Evolutionary conservation across 805 yeast genomes (phyloP), one percentile per base, ranked within the genome.

Genomic region (Starmera caribaea): DNA sequence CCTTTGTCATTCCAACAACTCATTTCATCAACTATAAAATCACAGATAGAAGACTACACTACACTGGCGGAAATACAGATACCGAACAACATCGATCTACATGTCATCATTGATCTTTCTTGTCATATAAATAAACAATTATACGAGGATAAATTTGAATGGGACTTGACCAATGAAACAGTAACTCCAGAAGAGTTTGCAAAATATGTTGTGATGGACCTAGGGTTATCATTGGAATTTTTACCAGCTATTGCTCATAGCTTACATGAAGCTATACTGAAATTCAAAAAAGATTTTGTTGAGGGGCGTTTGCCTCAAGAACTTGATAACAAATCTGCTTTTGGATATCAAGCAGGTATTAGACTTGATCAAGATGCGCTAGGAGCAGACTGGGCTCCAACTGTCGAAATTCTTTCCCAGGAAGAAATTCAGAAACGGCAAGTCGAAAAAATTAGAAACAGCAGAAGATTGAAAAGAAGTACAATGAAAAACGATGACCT

Each of bases 351-450:
- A 39, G 77, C 81, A 1, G 85, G 94, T 35, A 62, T 74, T 64
- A 76, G 89, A 55, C 71, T 70, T 53, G 96, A 81, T 53, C 71
- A 75, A 27, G 92, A 82, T 53, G 77, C 76, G 38, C 71, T 85
- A 21, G 95, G 95, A 28, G 83, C 79, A 30, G 68, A 65, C 12
- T 92, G 96, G 94, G 79, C 81, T 40, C 98, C 98, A 24, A 71
- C 77, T 34, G 81, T 90, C 7, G 97, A 90, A 59, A 75, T 77
- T 12, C 69, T 92, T 43, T 79, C 92, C 2, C 89, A 85, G 40
- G 87, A 89, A 75, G 98, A 92, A 60, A 86, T 92, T 41, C 97
- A 90, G 56, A 81, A 82, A 62, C 74, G 97, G 48, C 97, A 92
- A 57, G 87, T 88, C 49, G 98, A 92, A 62, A 79, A 94, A 54